Evolutionary conservation across 2,329 filamentous ascomycete species (phyloP).

Genomic region (Penicillium brasilianum): DNA sequence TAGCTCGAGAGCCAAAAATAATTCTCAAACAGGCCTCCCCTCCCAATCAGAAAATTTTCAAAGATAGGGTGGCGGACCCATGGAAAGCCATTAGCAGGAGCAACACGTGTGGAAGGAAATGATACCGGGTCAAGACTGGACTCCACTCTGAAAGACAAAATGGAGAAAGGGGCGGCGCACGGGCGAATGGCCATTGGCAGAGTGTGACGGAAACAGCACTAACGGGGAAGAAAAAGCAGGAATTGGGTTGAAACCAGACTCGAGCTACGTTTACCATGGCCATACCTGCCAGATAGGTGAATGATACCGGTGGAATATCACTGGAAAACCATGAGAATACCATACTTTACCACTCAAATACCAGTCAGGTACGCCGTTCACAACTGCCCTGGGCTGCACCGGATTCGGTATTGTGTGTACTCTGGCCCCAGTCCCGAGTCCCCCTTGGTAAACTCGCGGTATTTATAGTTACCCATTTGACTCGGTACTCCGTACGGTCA

Average conservation of each 20-base stretch:
- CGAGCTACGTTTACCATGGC: background rate
- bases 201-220: constrained; percentile 19
- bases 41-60: constrained; percentile 4
- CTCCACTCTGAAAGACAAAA: constrained; percentile 7
- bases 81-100: constrained; percentile 1
- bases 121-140: background rate
- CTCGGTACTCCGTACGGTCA: background rate
- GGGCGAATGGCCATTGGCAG: constrained; percentile 9
- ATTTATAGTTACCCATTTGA: too few relatives aligned
- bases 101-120: constrained; percentile 20
- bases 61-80: background rate
- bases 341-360: background rate
- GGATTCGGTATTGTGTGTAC: constrained; percentile 28
- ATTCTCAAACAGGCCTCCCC: background rate
- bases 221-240: constrained; percentile 21
- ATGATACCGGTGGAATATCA: background rate
- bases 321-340: background rate
- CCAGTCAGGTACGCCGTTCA: background rate
- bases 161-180: constrained; percentile 22
- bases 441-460: constrained; percentile 6
- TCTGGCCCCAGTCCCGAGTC: background rate
- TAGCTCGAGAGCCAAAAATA: constrained; percentile 4
- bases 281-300: background rate
- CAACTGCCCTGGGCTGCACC: background rate
- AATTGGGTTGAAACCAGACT: constrained; percentile 2